phyloP scores from a whole-genome alignment of 2,329 filamentous ascomycete species.

The Aspergillus luchuensis region DNA sequence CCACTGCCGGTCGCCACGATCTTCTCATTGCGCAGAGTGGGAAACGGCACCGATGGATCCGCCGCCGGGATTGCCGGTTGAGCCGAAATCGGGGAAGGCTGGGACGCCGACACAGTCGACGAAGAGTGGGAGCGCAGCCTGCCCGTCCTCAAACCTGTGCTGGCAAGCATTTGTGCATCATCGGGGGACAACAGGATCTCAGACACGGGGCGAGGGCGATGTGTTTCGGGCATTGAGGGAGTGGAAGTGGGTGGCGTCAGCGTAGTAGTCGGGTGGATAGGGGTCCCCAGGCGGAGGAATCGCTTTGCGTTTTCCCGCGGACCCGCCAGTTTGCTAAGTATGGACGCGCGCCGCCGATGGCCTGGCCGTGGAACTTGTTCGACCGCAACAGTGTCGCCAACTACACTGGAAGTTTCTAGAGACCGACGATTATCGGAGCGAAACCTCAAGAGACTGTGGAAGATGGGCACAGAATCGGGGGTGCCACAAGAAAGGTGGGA shows the following conservation, averaged over 20 bases:
- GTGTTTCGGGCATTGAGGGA: constrained; percentile 28
- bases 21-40: constrained; percentile 48
- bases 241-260: constrained; percentile 27
- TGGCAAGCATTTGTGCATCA: constrained; percentile 36
- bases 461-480: constrained; percentile 23
- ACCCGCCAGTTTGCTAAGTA: constrained; percentile 47
- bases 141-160: constrained; percentile 20
- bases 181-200: constrained; percentile 39
- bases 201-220: constrained; percentile 36
- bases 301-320: constrained; percentile 52
- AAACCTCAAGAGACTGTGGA: constrained; percentile 28
- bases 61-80: constrained; percentile 25
- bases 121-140: constrained; percentile 34
- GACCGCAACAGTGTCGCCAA: constrained; percentile 21
- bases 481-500: constrained; percentile 25
- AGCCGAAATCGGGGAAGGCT: constrained; percentile 25
- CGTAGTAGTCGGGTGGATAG: constrained; percentile 23
- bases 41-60: constrained; percentile 34
- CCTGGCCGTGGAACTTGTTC: constrained; percentile 31
- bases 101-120: constrained; percentile 28
- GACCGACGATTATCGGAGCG: constrained; percentile 30
- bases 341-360: constrained; percentile 28
- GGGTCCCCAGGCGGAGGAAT: constrained; percentile 45
- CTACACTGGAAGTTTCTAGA: constrained; percentile 19
- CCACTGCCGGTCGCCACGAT: constrained; percentile 53